Evolutionary conservation across 2,329 filamentous ascomycete species (phyloP), one percentile per base, ranked within the genome.

Genomic region (Penicillium hordei): DNA sequence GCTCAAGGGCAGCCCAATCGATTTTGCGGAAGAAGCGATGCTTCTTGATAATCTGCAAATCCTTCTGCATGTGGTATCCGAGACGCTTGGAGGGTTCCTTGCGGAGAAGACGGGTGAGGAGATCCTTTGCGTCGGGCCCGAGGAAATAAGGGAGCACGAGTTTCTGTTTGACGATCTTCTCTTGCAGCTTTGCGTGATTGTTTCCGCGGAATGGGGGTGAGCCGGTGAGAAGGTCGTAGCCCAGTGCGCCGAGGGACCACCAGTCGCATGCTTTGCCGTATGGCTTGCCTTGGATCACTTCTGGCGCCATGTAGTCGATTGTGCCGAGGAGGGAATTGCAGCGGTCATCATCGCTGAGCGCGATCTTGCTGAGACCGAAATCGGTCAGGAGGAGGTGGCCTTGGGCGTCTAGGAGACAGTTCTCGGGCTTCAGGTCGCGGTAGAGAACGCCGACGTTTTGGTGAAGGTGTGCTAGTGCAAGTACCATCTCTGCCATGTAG

Each of bases 291-390:
- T 88, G 84, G 60, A 99, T 86, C 51, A 99, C 90, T 77, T 99
- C 94, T 0, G 94, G 94, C 0, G 94, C 95, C 94, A 99, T 99
- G 82, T 99, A 99, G 74, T 97, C 94, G 58, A 97, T 89, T 0
- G 94, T 99, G 50, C 94, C 94, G 10, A 97, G 86, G 64, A 97
- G 89, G 42, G 91, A 96, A 76, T 92, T 91, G 81, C 93, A 97
- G 33, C 81, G 82, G 63, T 82, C 82, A 55, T 84, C 83, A 54
- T 85, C 77, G 57, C 92, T 88, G 17, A 94, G 83, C 0, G 93
- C 88, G 33, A 97, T 94, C 77, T 99, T 99, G 78, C 91, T 96
- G 19, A 99, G 84, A 5, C 94, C 94, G 73, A 99, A 99, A 75
- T 99, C 95, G 1, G 95, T 97, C 29, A 99, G 83, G 5, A 99